Evolutionary conservation across 1,139 yeast genomes (phyloP), one percentile per base, ranked within the genome.

Genomic region (Kodamaea fungicola): DNA sequence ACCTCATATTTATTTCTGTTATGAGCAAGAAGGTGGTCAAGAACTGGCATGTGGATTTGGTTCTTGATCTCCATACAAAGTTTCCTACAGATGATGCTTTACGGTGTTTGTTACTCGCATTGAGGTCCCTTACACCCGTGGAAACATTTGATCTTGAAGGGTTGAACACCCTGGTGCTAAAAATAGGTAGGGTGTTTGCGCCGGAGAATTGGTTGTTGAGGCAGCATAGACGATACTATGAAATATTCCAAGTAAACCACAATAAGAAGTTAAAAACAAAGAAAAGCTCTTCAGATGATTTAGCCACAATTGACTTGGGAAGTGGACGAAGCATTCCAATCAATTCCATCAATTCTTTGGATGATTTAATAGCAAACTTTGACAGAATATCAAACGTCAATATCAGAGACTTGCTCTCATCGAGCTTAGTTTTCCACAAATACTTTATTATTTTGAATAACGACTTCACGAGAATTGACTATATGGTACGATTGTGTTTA

Each of bases 31-130:
- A 50, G 5, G 51, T 54, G 13, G 64, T 73, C n/a, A 65, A 58
- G 32, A 54, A 56, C 1, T 68, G 74, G 74, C 71, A 67, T 34
- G 55, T 64, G 5, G 57, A 61, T 37, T 44, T 55, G 26, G 62
- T 62, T 12, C 57, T 59, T 2, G 71, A 64, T 32, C 47, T 69
- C 28, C 52, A 50, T 29, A 36, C 43, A 4, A 56, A 62, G 36
- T 68, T 65, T 40, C 74, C 75, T 2, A 43, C 52, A 24, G 74
- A 69, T 40, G 55, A 54, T 4, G 49, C 59, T 12, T 51, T 69
- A 31, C 52, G 48, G 31, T 46, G 39, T 21, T 10, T 35, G 4
- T 12, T 35, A 8, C 24, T 28, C n/a, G 32, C 34, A 9, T 35
- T 35, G 10, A 21, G 30, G 8, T 22, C 25, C 10, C 26, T 32